phyloP scores from a whole-genome alignment of 2,329 filamentous ascomycete species.

The Teratosphaeria destructans region DNA sequence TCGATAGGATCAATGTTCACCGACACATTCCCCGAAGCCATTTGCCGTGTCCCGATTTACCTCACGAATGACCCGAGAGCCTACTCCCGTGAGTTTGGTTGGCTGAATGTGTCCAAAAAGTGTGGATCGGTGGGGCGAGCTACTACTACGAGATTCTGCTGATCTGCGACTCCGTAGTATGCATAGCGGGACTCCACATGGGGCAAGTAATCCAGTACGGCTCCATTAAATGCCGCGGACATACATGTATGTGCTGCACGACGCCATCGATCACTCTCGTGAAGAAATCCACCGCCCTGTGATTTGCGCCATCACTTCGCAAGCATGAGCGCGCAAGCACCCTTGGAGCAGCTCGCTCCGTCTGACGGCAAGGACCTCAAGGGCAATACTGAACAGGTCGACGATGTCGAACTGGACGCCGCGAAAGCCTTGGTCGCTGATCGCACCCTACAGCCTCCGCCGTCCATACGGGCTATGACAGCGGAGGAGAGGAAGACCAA shows the following conservation, averaged over 20 bases:
- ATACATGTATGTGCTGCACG: background rate
- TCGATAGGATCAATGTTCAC: background rate
- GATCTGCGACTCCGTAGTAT: background rate
- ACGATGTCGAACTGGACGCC: conserved; percentile 8
- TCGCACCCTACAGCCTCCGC: conserved; percentile 8
- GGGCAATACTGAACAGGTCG: conserved; percentile 9
- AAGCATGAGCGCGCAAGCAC: conserved; percentile 8
- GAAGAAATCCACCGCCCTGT: background rate
- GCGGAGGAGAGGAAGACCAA: conserved; percentile 7
- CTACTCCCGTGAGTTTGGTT: background rate
- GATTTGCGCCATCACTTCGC: background rate
- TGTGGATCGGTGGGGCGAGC: background rate
- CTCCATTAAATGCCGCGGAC: background rate
- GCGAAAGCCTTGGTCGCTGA: background rate
- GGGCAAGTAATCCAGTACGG: background rate
- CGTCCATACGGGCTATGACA: conserved; percentile 8
- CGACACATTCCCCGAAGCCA: background rate
- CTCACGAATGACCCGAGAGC: background rate
- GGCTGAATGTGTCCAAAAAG: background rate
- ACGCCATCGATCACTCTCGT: background rate
- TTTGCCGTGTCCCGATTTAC: background rate
- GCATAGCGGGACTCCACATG: background rate
- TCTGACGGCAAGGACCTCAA: conserved; percentile 7
- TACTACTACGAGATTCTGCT: background rate
- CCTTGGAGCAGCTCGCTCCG: conserved; percentile 11